Base-by-base conservation (phyloP, 768 basidiomycete genomes). In the Pisolithus microcarpus region DNA sequence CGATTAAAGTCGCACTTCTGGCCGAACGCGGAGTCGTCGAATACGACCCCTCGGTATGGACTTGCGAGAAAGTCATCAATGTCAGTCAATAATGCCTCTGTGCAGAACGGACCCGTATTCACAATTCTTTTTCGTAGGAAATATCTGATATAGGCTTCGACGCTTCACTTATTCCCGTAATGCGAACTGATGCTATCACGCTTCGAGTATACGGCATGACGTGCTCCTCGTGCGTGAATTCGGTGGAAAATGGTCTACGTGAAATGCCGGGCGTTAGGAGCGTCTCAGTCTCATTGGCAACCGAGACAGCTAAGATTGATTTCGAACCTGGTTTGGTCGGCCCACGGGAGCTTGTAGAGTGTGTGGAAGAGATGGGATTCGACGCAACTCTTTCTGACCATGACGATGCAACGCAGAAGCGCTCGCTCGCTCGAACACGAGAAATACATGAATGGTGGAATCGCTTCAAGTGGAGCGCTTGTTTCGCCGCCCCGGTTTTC, bases 111-210 rank as follows among this genome's bases (percentile, higher is more conserved):
- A 48, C 10, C 7, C n/a, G 11, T 52, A 53, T 55, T 56, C 7
- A 61, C 46, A 18, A n/a, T n/a, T 18, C 38, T 39, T 7, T 28
- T 13, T 38, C 34, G 8, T 66, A 93, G 87, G 92, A 93, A 78
- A 91, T 95, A 52, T 86, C 85, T 3, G 91, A 94, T 69, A 84
- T 93, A 50, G 92, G 92, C 8, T 96, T 96, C 62, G 92, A 91
- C 65, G 90, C 92, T 2, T 80, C 85, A 0, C 73, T 82, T 47
- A 82, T 95, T 44, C 85, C 85, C 0, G 74, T 79, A 2, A 65
- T 74, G 39, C 77, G 79, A 18, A 74, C 79, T 5, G 89, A 94
- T 60, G 72, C 73, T 1, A 75, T 92, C 47, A 83, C 78, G 11
- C 75, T 95, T 21, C 82, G 84, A 31, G 78, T 95, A 63, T 94